Percentiles rank a stretch among this genome's conserved stretches.
Evolutionary conservation across 2,329 filamentous ascomycete genomes (phyloP).

Genomic region (Fusarium sambucinum): DNA sequence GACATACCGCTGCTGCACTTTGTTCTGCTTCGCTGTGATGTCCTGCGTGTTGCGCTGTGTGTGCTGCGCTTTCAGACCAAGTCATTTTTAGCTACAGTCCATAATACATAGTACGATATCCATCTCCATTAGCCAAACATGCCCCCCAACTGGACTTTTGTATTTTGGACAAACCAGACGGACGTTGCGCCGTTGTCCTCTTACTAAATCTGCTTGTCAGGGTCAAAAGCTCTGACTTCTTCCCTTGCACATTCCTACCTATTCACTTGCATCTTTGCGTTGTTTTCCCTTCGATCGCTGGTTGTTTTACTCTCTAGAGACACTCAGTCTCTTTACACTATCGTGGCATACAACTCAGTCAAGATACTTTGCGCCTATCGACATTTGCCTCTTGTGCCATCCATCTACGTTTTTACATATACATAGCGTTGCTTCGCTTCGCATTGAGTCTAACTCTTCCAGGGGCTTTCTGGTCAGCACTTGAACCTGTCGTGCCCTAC

Average conservation of each 20-base stretch:
- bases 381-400: conserved; percentile 21
- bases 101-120: conserved; percentile 5
- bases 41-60: background rate
- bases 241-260: conserved; percentile 20
- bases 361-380: conserved; percentile 17
- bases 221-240: conserved; percentile 26
- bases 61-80: conserved; percentile 23
- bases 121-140: conserved; percentile 23
- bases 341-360: conserved; percentile 5
- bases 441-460: conserved; percentile 24
- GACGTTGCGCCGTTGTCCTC: conserved; percentile 32
- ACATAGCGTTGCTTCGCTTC: conserved; percentile 33
- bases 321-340: conserved; percentile 2
- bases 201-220: conserved; percentile 35
- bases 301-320: background rate
- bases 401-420: conserved; percentile 25
- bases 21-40: background rate
- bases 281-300: conserved; percentile 17
- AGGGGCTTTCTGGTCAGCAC: conserved; percentile 28
- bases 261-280: conserved; percentile 23
- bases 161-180: conserved; percentile 24
- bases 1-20: conserved; percentile 27
- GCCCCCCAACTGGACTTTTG: conserved; percentile 36
- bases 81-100: conserved; percentile 38
- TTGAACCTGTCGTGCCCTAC: background rate